Evolutionary conservation across 2,329 filamentous ascomycete species (phyloP), one percentile per base, ranked within the genome.

Genomic region (Elsinoe ampelina): DNA sequence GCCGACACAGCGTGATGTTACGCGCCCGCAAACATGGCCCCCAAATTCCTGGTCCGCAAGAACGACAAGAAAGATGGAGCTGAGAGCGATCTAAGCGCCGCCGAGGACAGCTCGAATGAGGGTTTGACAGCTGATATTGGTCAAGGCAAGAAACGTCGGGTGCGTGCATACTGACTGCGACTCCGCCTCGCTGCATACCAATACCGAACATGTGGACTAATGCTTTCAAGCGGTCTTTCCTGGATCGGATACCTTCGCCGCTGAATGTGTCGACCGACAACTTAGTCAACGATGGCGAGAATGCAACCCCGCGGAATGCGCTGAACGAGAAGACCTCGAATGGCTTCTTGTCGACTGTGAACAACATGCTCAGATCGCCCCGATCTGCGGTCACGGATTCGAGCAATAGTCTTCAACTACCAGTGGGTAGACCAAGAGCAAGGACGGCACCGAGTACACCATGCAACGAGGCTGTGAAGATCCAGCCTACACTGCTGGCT

Each of bases 31-130:
- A 30, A 35, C 26, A 56, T 56, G 54, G 54, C 54, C 15, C 54
- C 54, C n/a, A 47, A 30, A 38, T 56, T 56, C 34, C 36, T 56
- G 15, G 32, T 38, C 32, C 54, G 54, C 32, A 56, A 47, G 54
- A 47, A 38, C 54, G 54, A 56, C 42, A 35, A 45, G 20, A 55
- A 43, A 36, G 52, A 42, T 15, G 36, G 15, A 42, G 38, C 36
- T 42, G 36, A 42, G 36, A 34, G 20, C 20, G 39, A 42, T 43
- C 19, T 43, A 42, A 45, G 52, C 26, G 39, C 52, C 52, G 38
- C 36, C 36, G 48, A 52, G 34, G 48, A 52, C 11, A 52, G 34
- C 34, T 38, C 32, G 15, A 36, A 32, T 35, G 48, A 39, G 32
- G 34, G 32, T n/a, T 34, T 52, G 48, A 52, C 34, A 13, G 15